Conservation (phyloP, 805 yeast species). For the Metschnikowia chrysomelidarum region DNA sequence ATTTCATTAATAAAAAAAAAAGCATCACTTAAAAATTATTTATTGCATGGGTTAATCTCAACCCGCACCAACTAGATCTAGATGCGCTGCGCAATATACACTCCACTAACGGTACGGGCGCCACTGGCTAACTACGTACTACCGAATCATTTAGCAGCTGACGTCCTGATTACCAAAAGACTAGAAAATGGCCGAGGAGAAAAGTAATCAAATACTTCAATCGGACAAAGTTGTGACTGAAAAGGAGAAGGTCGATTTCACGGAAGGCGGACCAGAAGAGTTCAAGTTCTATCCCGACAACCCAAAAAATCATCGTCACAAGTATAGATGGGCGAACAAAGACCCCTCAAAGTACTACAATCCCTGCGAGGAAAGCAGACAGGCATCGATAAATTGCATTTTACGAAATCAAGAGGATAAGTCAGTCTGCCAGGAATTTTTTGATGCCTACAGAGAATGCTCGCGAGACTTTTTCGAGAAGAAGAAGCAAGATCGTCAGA, state of each 20-base stretch:
- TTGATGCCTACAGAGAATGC: constrained; percentile 92
- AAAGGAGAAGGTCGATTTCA: constrained; percentile 50
- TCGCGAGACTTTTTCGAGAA: constrained; percentile 37
- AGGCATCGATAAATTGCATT: constrained; percentile 82
- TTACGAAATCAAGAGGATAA: constrained; percentile 70
- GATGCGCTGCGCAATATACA: too few relatives aligned
- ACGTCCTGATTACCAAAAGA: neutral
- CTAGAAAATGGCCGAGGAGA: constrained; percentile 6
- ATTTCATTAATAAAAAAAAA: too few relatives aligned
- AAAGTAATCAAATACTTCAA: neutral
- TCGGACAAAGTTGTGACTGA: constrained; percentile 32
- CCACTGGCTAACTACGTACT: too few relatives aligned
- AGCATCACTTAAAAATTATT: too few relatives aligned
- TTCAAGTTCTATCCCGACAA: constrained; percentile 82
- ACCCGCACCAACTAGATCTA: too few relatives aligned
- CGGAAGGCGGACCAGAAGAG: constrained; percentile 50
- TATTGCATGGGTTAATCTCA: too few relatives aligned
- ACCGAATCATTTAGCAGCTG: neutral
- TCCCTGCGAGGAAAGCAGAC: constrained; percentile 88
- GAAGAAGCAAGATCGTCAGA: constrained; percentile 32
- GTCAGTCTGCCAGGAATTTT: constrained; percentile 70
- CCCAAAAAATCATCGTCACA: constrained; percentile 71
- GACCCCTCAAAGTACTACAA: constrained; percentile 84
- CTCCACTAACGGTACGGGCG: too few relatives aligned
- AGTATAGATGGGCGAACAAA: constrained; percentile 66